phyloP scores from a whole-genome alignment of 768 basidiomycete species.

The Auriscalpium vulgare region DNA sequence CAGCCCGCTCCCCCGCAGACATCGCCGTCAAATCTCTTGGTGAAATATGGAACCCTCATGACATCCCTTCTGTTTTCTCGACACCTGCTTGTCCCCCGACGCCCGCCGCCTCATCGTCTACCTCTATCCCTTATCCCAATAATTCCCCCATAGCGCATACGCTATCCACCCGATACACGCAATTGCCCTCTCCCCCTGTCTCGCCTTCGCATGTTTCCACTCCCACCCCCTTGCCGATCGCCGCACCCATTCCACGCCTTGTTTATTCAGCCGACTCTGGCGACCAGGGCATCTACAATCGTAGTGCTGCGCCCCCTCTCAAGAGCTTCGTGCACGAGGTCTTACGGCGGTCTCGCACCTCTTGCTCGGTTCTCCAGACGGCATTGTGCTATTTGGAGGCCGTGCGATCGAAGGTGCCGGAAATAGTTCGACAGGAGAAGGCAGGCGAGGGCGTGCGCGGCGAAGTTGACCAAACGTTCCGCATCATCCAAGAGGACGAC shows the following conservation, averaged over 20 bases:
- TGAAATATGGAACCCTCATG: conserved; percentile 75
- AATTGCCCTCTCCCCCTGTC: conserved; percentile 48
- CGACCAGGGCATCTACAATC: conserved; percentile 15
- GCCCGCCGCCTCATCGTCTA: conserved; percentile 7
- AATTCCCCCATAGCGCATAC: conserved; percentile 11
- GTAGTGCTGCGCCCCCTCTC: conserved; percentile 43
- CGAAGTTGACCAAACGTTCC: conserved; percentile 34
- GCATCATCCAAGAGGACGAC: conserved; percentile 35
- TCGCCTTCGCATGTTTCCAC: conserved; percentile 35
- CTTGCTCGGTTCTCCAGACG: conserved; percentile 76
- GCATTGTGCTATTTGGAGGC: conserved; percentile 86
- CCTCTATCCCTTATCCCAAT: conserved; percentile 19
- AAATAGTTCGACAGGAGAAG: conserved; percentile 46
- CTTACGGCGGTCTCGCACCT: conserved; percentile 77
- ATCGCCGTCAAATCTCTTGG: conserved; percentile 71
- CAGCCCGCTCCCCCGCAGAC: conserved; percentile 35
- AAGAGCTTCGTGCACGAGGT: conserved; percentile 84
- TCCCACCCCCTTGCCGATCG: conserved; percentile 21
- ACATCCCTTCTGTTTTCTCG: conserved; percentile 56
- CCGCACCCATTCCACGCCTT: conserved; percentile 20
- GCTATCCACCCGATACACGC: conserved; percentile 26
- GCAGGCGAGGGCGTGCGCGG: conserved; percentile 32
- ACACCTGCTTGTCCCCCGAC: conserved; percentile 21
- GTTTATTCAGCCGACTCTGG: conserved; percentile 15
- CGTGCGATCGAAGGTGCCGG: conserved; percentile 62